Conservation (phyloP, 345 rosid genomes). For the Euphorbia lathyris region DNA sequence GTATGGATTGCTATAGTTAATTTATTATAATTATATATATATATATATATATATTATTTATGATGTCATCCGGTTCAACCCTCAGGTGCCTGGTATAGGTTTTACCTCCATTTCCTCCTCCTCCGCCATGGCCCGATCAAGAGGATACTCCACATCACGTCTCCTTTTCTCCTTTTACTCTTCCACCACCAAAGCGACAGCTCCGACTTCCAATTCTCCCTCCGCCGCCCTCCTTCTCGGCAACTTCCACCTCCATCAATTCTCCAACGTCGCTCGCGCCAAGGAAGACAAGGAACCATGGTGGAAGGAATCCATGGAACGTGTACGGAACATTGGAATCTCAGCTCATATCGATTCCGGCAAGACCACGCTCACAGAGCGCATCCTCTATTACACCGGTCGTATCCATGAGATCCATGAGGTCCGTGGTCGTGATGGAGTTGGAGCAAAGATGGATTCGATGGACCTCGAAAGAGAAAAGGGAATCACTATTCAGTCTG, state of each 20-base stretch:
- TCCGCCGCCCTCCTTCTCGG: slow-evolving; percentile 56
- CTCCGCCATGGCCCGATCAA: slow-evolving; percentile 26
- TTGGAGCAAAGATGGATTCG: slow-evolving; percentile 99
- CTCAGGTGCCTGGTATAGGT: slow-evolving; percentile 1
- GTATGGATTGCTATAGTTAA: too few relatives aligned
- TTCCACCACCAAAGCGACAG: neutral
- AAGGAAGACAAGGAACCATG: slow-evolving; percentile 81
- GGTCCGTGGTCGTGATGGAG: slow-evolving; percentile 94
- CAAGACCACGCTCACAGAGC: slow-evolving; percentile 93
- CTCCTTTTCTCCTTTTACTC: slow-evolving; percentile 22
- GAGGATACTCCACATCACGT: slow-evolving; percentile 19
- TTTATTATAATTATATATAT: too few relatives aligned
- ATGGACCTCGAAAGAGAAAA: slow-evolving; percentile 99
- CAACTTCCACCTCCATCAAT: slow-evolving; percentile 51
- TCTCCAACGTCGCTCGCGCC: slow-evolving; percentile 70
- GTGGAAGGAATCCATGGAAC: slow-evolving; percentile 98
- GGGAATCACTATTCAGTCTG: slow-evolving; percentile 98
- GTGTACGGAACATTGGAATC: slow-evolving; percentile 88
- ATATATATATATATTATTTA: too few relatives aligned
- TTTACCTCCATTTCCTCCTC: neutral
- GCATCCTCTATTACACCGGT: slow-evolving; percentile 85
- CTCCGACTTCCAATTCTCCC: slow-evolving; percentile 33
- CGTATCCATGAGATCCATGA: slow-evolving; percentile 98
- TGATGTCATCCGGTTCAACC: too few relatives aligned
- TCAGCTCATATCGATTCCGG: slow-evolving; percentile 99